Conservation (phyloP, 2,329 filamentous ascomycete genomes). For the Arthrobotrys iridis region DNA sequence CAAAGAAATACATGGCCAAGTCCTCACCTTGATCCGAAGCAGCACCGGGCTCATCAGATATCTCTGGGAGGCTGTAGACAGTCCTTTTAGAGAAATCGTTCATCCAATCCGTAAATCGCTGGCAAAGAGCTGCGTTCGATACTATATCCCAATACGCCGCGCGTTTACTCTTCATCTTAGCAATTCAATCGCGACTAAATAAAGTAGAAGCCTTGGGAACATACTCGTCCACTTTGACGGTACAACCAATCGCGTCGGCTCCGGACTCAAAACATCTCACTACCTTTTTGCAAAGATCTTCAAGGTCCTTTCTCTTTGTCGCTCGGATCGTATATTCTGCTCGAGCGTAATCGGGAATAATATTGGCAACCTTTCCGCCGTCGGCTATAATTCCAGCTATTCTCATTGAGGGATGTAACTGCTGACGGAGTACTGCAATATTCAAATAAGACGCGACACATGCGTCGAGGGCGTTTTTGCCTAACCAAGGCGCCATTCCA, state of each 20-base stretch:
- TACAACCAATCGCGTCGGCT: conserved; percentile 61
- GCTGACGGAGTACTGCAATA: conserved; percentile 68
- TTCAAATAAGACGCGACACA: conserved; percentile 64
- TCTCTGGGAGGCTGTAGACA: conserved; percentile 24
- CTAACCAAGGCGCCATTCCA: conserved; percentile 69
- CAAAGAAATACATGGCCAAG: too few species aligned
- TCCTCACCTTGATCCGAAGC: conserved; percentile 44
- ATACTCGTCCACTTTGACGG: conserved; percentile 53
- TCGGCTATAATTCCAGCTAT: conserved; percentile 68
- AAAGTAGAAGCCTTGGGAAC: neutral
- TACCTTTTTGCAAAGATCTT: conserved; percentile 63
- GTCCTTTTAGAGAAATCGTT: conserved; percentile 29
- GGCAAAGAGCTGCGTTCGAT: conserved; percentile 29
- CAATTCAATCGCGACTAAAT: too few species aligned
- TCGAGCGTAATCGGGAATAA: conserved; percentile 67
- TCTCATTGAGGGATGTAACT: conserved; percentile 67
- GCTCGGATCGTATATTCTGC: conserved; percentile 65
- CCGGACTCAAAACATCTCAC: conserved; percentile 63
- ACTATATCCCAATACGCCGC: conserved; percentile 30
- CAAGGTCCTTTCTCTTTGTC: conserved; percentile 62
- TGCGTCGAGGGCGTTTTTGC: conserved; percentile 70
- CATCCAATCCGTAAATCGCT: conserved; percentile 30
- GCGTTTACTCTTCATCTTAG: conserved; percentile 1
- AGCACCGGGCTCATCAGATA: conserved; percentile 36
- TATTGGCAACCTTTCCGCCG: conserved; percentile 68